Base-by-base conservation (phyloP, 2,329 filamentous ascomycete genomes). In the Dryadomyces quercus-mongolicae region DNA sequence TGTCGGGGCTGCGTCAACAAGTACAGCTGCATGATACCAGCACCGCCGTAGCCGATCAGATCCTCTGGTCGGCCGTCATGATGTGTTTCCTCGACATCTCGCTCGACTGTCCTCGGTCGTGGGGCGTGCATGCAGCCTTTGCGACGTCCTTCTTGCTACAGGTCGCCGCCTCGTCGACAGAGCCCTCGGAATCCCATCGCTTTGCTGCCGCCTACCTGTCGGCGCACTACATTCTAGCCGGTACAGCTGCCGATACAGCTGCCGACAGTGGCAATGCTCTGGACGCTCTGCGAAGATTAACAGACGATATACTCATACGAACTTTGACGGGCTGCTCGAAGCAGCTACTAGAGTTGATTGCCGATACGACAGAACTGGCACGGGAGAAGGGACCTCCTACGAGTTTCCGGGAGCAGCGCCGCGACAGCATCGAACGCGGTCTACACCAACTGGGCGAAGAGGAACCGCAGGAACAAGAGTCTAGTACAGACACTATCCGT, bases 151-250 rank as follows among this genome's bases (percentile, higher is more conserved):
- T 52, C 22, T 13, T 55, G 2, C 15, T 38, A 25, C 46, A 49
- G 21, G n/a, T 12, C 21, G 46, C 21, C 46, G n/a, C 12, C 22
- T 2, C 9, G 15, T 2, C 9, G 20, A 21, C 15, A 15, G 8
- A 0, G 15, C 46, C 21, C 4, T 55, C 53, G 9, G 49, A 25
- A 5, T 44, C 53, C 1, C 53, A 40, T 49, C 57, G 62, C 48
- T 65, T 66, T 22, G 62, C 61, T 2, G 54, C 59, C 2, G 62
- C 60, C 9, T 66, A 64, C 49, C 56, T 62, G n/a, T 47, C 58
- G 12, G 46, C 53, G 6, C 60, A 62, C 34, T 54, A 60, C 15
- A 51, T 59, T 18, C 57, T 58, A 15, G 58, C 59, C 12, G 53
- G 58, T 15, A 60, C 59, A 0, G 59, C 54, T 2, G n/a, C 45